A percentile compares a stretch with the other conserved stretches of the same genome.
Conservation (phyloP, 2,329 filamentous ascomycete species). For the Colletotrichum liriopes region DNA sequence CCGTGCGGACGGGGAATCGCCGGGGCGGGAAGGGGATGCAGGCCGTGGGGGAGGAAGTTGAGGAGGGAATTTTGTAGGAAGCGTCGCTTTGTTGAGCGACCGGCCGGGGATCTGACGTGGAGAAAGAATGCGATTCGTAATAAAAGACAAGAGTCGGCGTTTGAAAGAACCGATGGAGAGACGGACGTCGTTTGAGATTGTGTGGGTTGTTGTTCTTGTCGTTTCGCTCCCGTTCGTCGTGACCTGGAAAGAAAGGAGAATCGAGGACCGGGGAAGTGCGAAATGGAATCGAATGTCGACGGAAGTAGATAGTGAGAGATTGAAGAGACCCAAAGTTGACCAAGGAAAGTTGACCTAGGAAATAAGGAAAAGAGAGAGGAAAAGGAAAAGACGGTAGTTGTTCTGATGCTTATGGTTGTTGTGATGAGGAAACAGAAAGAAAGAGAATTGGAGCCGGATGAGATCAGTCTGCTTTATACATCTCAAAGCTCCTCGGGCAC, state of each 20-base stretch:
- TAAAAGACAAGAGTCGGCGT: background rate
- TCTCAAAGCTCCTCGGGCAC: background rate
- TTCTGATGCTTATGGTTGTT: constrained; percentile 34
- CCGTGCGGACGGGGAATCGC: constrained; percentile 59
- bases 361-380: constrained; percentile 47
- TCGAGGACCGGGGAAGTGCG: background rate
- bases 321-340: constrained; percentile 44
- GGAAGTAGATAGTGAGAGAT: constrained; percentile 34
- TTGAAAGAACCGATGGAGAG: background rate
- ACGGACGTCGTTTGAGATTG: background rate
- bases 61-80: constrained; percentile 45
- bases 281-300: constrained; percentile 38
- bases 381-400: constrained; percentile 46
- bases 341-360: constrained; percentile 45
- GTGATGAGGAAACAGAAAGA: constrained; percentile 18
- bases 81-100: constrained; percentile 29
- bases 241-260: background rate
- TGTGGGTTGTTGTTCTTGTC: background rate
- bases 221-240: constrained; percentile 12
- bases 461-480: constrained; percentile 35
- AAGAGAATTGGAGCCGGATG: background rate
- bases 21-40: constrained; percentile 59
- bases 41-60: constrained; percentile 43
- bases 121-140: background rate
- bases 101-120: background rate